Evolutionary conservation across 139 green algal species (phyloP), one percentile per base, ranked within the genome.

Genomic region (Chlamydomonas sp.): DNA sequence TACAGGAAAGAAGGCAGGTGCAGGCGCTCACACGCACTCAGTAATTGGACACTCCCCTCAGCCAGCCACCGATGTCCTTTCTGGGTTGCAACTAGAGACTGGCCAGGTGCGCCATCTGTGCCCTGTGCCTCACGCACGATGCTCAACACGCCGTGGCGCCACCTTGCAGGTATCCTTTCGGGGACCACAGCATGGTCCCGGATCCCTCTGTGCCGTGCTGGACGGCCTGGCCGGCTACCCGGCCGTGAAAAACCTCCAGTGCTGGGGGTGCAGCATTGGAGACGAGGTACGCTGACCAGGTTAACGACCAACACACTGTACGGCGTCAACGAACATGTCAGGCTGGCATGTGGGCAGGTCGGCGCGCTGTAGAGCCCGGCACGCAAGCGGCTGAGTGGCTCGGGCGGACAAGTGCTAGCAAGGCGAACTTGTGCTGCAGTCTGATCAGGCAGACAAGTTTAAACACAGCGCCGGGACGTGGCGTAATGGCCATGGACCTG

Each of bases 141-240:
- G 31, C 31, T 49, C 31, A 49, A 49, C 31, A 49, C 31, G 31
- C 31, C 31, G 31, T 49, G 31, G 31, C 31, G 31, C 31, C 31
- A 49, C 5, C 3, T n/a, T 57, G 2, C 83, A 92, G 90, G 79
- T 92, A 5, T 77, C 85, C 0, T 64, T 92, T 9, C 74, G 57
- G 16, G 90, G 90, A 7, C 90, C 90, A 3, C 82, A 91, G 31
- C 81, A 89, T 15, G 64, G 15, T 2, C 60, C 72, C 18, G 78
- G 61, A 14, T 63, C 69, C 3, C 17, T 92, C 4, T 79, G 77
- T 60, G 90, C 90, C 5, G 83, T 88, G 1, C 59, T 87, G n/a
- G 90, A 92, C 66, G 78, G 80, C 18, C 85, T 92, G 78, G 86
- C 83, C 5, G 83, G 85, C 4, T 92, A 92, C 49, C 31, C 80